phyloP scores from a whole-genome alignment of 805 yeast genomes.

The Nakazawaea pomicola region DNA sequence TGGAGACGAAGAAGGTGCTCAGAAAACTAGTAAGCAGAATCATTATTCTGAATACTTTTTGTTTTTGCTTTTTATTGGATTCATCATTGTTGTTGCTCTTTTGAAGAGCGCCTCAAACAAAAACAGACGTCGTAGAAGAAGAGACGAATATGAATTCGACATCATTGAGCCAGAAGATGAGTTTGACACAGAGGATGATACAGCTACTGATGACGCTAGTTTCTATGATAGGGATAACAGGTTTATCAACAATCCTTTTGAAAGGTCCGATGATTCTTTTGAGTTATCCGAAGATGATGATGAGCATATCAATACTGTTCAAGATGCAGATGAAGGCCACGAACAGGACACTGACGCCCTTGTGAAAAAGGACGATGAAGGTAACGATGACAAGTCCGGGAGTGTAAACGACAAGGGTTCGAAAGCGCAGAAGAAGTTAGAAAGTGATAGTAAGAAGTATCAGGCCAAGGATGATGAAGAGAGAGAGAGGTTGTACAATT shows the following conservation, averaged over 20 bases:
- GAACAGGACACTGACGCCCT: neutral
- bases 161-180: constrained; percentile 63
- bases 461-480: constrained; percentile 27
- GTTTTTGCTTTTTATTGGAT: constrained; percentile 55
- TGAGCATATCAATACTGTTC: too few relatives aligned
- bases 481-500: constrained; percentile 36
- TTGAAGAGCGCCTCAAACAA: constrained; percentile 35
- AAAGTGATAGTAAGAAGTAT: constrained; percentile 15
- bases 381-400: constrained; percentile 16
- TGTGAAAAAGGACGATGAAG: constrained; percentile 3
- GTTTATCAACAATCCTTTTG: constrained; percentile 7
- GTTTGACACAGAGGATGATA: constrained; percentile 24
- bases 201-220: constrained; percentile 30
- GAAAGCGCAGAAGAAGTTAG: neutral
- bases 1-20: constrained; percentile 26
- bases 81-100: constrained; percentile 38
- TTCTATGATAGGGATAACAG: constrained; percentile 12
- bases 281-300: constrained; percentile 12
- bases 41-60: constrained; percentile 61
- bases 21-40: constrained; percentile 31
- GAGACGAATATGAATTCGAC: constrained; percentile 75
- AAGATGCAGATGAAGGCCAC: neutral
- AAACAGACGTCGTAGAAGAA: constrained; percentile 41
- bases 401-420: neutral
- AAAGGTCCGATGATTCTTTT: constrained; percentile 8